These are phyloP conservation scores for Cyclocybe cylindracea DNA, from an alignment of 768 basidiomycete species.

Conservation along the genomic window DNA sequence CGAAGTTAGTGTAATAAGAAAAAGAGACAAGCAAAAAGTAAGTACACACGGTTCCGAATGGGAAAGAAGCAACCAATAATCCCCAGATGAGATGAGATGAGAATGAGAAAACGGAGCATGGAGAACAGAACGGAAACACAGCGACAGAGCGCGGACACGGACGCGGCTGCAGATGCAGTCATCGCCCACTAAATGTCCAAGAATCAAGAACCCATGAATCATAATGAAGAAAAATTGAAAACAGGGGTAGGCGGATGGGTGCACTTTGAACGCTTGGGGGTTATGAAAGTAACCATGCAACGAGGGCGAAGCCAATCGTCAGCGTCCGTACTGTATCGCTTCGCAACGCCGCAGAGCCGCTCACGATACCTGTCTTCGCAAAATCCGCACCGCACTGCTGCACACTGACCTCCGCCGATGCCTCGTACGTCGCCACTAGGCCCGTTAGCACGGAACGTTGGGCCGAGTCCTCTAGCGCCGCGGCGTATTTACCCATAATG, in stretches of 20 bases:
- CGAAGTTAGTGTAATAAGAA: not conserved
- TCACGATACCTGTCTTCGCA: slow-evolving; percentile 28
- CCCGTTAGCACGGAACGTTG: slow-evolving; percentile 26
- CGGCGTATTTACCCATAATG: slow-evolving; percentile 56
- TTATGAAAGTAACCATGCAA: slow-evolving; percentile 6
- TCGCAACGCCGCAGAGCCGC: slow-evolving; percentile 8
- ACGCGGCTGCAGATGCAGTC: no score
- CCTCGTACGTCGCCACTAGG: slow-evolving; percentile 49
- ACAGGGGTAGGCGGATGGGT: not conserved
- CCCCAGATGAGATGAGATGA: not conserved
- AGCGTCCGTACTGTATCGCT: slow-evolving; percentile 1
- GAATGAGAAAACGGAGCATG: not conserved
- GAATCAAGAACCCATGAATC: no score
- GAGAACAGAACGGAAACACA: no score
- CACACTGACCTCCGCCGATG: slow-evolving; percentile 47
- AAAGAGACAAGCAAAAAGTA: not conserved
- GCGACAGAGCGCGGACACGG: no score
- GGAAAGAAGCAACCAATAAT: not conserved
- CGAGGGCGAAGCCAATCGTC: not conserved
- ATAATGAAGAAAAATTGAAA: not conserved
- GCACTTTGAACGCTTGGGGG: not conserved
- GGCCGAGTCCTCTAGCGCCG: slow-evolving; percentile 36
- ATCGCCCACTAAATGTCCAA: no score
- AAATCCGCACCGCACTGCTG: slow-evolving; percentile 54
- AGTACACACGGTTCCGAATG: not conserved